phyloP scores from a whole-genome alignment of 805 yeast species.

The Ogataea siamensis region DNA sequence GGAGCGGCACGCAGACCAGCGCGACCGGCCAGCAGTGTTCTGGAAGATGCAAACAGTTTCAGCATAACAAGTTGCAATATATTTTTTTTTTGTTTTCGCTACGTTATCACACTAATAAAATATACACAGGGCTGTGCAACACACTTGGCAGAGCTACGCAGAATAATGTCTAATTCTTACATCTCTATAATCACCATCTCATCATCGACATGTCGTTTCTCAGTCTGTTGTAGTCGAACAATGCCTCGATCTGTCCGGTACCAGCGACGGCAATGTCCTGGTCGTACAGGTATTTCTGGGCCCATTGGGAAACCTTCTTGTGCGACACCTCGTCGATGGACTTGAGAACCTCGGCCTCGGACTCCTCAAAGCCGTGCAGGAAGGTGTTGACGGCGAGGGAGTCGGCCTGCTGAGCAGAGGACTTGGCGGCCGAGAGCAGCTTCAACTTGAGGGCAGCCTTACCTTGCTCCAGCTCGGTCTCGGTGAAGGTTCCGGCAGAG shows the following conservation, averaged over 20 bases:
- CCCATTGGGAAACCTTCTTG: constrained; percentile 67
- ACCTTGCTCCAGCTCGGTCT: constrained; percentile 76
- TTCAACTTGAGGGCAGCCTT: constrained; percentile 68
- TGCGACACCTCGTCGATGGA: constrained; percentile 63
- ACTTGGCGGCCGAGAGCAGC: constrained; percentile 51
- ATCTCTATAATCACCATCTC: constrained; percentile 56
- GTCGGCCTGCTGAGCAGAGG: constrained; percentile 41
- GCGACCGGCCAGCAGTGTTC: constrained; percentile 1
- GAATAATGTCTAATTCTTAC: constrained; percentile 3
- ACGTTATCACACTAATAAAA: constrained; percentile 8
- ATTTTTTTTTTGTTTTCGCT: constrained; percentile 6
- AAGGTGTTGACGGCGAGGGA: constrained; percentile 60
- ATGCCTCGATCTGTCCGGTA: constrained; percentile 82
- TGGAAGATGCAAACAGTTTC: constrained; percentile 5
- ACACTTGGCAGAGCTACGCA: neutral
- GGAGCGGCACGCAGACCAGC: neutral
- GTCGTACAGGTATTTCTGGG: constrained; percentile 74
- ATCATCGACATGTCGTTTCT: constrained; percentile 88
- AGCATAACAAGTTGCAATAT: constrained; percentile 3
- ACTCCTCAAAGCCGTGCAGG: constrained; percentile 59
- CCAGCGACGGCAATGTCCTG: constrained; percentile 81
- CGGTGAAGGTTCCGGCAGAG: constrained; percentile 64
- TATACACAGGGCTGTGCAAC: constrained; percentile 7
- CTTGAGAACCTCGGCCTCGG: constrained; percentile 56
- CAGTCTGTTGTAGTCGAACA: constrained; percentile 80